Evolutionary conservation across 1,284 basidiomycete species (phyloP).

Genomic region (Cryptococcus sp.): DNA sequence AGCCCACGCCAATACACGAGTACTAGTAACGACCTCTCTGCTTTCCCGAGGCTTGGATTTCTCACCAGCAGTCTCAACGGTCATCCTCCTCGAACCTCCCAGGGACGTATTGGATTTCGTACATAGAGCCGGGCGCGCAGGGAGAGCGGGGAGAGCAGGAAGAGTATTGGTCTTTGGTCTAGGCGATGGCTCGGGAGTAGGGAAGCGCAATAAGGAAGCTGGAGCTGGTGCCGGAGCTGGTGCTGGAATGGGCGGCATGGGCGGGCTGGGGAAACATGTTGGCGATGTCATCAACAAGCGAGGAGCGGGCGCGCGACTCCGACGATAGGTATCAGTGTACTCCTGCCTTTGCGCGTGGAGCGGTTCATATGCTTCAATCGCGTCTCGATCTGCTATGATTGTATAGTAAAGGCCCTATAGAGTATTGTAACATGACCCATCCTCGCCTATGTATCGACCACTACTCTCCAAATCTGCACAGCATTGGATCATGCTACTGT

Average conservation of each 20-base stretch:
- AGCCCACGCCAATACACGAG: conserved; percentile 45
- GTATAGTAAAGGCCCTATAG: no score
- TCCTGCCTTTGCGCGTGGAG: no score
- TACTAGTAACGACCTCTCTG: conserved; percentile 84
- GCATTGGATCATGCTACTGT: no score
- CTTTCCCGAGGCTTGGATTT: conserved; percentile 91
- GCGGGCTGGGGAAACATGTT: background rate
- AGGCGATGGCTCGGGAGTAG: conserved; percentile 14
- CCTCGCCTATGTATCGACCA: no score
- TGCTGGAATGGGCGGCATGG: background rate
- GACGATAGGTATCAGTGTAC: no score
- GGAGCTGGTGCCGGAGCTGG: background rate
- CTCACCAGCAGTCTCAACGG: conserved; percentile 68
- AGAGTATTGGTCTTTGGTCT: conserved; percentile 55
- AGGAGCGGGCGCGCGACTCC: no score
- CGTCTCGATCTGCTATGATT: no score
- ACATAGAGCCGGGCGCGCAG: conserved; percentile 74
- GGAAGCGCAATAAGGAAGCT: background rate
- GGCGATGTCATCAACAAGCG: no score
- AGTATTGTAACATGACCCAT: no score
- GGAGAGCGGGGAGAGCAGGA: conserved; percentile 70
- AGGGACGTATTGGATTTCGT: conserved; percentile 85
- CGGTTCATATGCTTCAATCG: no score
- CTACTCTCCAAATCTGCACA: no score
- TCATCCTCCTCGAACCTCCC: conserved; percentile 81